Evolutionary conservation across 225 moss, liverwort and hornwort species (phyloP).

Genomic region (Physcomitrium patens): DNA sequence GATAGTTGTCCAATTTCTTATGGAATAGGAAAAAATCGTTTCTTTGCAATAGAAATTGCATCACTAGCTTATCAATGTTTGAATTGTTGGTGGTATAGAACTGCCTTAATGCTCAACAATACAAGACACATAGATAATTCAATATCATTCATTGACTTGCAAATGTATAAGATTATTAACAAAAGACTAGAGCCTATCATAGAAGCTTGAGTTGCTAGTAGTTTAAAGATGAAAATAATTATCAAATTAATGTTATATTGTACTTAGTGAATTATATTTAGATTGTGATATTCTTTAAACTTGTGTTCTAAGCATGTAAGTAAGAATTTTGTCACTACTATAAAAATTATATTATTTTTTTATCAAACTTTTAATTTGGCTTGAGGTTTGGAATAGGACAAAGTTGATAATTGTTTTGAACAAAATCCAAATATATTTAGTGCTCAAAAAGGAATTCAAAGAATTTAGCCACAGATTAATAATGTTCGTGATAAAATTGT

Average conservation of each 20-base stretch:
- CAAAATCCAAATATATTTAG: background rate
- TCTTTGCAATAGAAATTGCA: too few relatives aligned
- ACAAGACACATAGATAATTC: too few relatives aligned
- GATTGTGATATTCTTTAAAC: background rate
- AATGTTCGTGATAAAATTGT: too few relatives aligned
- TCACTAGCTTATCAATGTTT: too few relatives aligned
- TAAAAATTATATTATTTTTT: background rate
- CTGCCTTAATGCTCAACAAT: too few relatives aligned
- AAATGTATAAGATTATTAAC: background rate
- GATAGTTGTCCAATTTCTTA: too few relatives aligned
- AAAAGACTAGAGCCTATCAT: background rate
- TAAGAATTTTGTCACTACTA: background rate
- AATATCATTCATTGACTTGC: too few relatives aligned
- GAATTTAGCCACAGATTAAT: background rate
- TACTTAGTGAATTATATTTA: background rate
- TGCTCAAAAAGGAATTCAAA: background rate
- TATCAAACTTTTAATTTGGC: background rate
- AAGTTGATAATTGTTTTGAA: background rate
- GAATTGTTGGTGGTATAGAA: too few relatives aligned
- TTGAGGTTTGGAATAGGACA: conserved; percentile 21
- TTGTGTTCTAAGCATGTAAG: background rate
- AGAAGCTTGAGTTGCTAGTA: background rate
- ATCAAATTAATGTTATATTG: background rate
- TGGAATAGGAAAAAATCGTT: too few relatives aligned
- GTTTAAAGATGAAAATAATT: conserved; percentile 13